Conservation (phyloP, 495 filamentous ascomycete genomes). For the Penicillium manginii region DNA sequence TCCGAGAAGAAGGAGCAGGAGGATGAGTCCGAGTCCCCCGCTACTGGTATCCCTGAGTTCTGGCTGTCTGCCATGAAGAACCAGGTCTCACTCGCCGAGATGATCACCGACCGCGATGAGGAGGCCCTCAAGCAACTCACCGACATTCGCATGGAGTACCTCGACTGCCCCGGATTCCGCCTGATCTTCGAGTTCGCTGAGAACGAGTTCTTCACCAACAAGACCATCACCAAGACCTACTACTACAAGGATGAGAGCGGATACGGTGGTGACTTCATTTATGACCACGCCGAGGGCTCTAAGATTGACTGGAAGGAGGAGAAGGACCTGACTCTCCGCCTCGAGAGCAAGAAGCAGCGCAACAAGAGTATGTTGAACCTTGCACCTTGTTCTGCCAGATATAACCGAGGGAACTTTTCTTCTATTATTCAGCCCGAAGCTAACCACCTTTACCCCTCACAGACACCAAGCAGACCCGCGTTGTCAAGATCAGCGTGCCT, state of each 20-base stretch:
- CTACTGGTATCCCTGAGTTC: conserved; percentile 92
- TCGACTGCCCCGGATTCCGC: conserved; percentile 96
- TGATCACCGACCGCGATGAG: conserved; percentile 98
- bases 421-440: not conserved
- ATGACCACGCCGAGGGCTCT: conserved; percentile 97
- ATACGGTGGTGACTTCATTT: conserved; percentile 98
- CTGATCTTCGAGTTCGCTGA: conserved; percentile 96
- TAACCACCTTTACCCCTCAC: not conserved
- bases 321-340: conserved; percentile 88
- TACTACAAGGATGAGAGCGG: conserved; percentile 99
- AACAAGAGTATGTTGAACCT: conserved; percentile 84
- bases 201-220: conserved; percentile 96
- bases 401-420: not conserved
- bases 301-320: conserved; percentile 96
- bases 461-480: conserved; percentile 98
- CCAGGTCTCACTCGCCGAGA: conserved; percentile 91
- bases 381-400: not conserved
- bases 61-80: conserved; percentile 99
- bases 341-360: conserved; percentile 98
- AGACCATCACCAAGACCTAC: conserved; percentile 96
- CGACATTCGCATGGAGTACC: conserved; percentile 98
- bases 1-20: conserved; percentile 53
- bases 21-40: conserved; percentile 51
- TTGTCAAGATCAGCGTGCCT: conserved; percentile 98
- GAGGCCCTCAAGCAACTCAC: conserved; percentile 85